Evolutionary conservation across 2,329 filamentous ascomycete species (phyloP), one percentile per base, ranked within the genome.

Genomic region (Trichothecium roseum): DNA sequence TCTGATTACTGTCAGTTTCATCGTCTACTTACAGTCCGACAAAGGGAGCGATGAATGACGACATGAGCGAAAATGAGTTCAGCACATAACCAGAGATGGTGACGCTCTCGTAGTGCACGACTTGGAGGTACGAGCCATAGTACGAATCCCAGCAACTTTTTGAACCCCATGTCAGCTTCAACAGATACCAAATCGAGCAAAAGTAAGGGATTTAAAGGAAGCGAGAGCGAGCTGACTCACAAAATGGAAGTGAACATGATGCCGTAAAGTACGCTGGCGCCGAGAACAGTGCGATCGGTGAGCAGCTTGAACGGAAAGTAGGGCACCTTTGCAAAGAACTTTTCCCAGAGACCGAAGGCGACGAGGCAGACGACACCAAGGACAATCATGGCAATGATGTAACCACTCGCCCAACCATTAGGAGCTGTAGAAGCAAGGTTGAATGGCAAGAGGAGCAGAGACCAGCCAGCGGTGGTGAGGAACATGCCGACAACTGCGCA

Each of bases 241-340:
- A n/a, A n/a, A n/a, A 54, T 61, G 18, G 56, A 63, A 36, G 52
- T 39, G 43, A 57, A 66, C 51, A 62, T 61, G 48, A 60, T 38
- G 30, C 50, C 54, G 34, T 62, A 55, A 5, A 59, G 47, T 35
- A 60, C 37, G 41, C 61, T 67, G 9, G 64, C 56, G 3, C 66
- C 66, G 3, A 71, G 51, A 32, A 71, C 58, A n/a, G 67, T 71
- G 24, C 60, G 55, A 37, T 70, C 56, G 35, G 60, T 58, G 43
- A 74, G 55, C 48, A 74, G 59, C 41, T 57, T 53, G 49, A 60
- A 72, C 3, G 67, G 72, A 33, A 82, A 62, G 52, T 81, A 70
- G 15, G 69, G 69, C 37, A 70, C 66, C 0, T 64, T 64, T 1
- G 78, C 71, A 34, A 71, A 57, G 33, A 57, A 76, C 12, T 56